phyloP scores from a whole-genome alignment of 495 filamentous ascomycete species.

The Pseudevernia furfuracea region DNA sequence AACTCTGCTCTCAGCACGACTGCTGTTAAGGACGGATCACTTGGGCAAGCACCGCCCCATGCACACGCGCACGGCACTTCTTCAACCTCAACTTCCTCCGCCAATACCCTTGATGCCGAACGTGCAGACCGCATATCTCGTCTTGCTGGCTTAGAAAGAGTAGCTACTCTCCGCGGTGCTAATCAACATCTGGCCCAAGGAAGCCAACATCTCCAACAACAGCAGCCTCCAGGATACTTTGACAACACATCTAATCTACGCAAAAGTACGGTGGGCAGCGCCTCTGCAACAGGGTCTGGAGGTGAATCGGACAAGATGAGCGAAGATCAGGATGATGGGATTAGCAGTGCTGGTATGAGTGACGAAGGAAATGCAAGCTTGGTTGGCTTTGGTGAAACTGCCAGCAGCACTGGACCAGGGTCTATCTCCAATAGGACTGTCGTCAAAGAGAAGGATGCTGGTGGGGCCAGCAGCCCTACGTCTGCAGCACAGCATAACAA shows the following conservation, averaged over 20 bases:
- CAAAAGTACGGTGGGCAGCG: constrained; percentile 77
- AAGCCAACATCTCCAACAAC: constrained; percentile 27
- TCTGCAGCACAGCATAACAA: constrained; percentile 15
- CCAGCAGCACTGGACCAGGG: constrained; percentile 70
- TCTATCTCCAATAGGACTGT: constrained; percentile 32
- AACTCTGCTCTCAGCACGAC: constrained; percentile 86
- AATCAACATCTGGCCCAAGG: constrained; percentile 29
- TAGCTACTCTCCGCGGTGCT: constrained; percentile 57
- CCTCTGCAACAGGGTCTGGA: constrained; percentile 67
- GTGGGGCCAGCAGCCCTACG: constrained; percentile 11
- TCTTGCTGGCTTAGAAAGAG: constrained; percentile 74
- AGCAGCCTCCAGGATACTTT: constrained; percentile 54
- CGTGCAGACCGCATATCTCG: constrained; percentile 90
- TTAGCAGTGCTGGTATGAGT: constrained; percentile 61
- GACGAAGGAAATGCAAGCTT: constrained; percentile 69
- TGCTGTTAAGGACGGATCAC: constrained; percentile 89
- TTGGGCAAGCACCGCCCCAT: constrained; percentile 58
- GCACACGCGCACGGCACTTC: constrained; percentile 47
- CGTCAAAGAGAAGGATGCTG: constrained; percentile 23
- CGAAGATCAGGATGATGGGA: constrained; percentile 56
- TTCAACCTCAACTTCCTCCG: constrained; percentile 46
- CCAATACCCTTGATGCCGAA: constrained; percentile 73
- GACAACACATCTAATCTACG: constrained; percentile 50
- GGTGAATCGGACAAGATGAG: constrained; percentile 76
- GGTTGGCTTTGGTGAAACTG: constrained; percentile 83